Evolutionary conservation across 352 stramenopile genomes (phyloP).

Genomic region (Elongisporangium prolatum): DNA sequence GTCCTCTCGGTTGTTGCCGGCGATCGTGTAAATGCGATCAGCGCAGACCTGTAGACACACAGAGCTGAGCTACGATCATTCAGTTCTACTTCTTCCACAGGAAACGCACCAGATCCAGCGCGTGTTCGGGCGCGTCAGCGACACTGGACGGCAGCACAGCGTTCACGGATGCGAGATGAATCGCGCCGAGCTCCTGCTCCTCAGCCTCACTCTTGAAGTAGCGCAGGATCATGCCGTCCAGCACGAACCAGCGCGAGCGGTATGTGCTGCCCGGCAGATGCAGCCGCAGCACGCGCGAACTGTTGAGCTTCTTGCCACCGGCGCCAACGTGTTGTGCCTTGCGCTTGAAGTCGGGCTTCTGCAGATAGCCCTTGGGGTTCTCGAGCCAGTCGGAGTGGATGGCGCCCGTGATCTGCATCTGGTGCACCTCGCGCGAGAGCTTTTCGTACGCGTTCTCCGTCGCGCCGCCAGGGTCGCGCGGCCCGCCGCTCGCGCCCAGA

Average conservation of each 20-base stretch:
- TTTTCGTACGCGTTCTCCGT: conserved; percentile 88
- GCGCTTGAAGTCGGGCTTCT: conserved; percentile 88
- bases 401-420: conserved; percentile 86
- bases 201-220: conserved; percentile 88
- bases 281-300: conserved; percentile 64
- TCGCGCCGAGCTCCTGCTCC: conserved; percentile 84
- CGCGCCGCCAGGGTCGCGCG: conserved; percentile 19
- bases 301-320: conserved; percentile 84
- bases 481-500: conserved; percentile 43
- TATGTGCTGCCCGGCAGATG: conserved; percentile 81
- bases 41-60: conserved; percentile 52
- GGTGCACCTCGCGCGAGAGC: conserved; percentile 84
- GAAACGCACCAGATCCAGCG: conserved; percentile 64
- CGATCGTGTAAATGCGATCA: conserved; percentile 86
- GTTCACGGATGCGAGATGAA: conserved; percentile 85
- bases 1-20: conserved; percentile 80
- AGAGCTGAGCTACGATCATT: background rate
- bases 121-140: conserved; percentile 79
- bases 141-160: conserved; percentile 85
- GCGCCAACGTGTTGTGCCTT: conserved; percentile 81
- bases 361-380: conserved; percentile 84
- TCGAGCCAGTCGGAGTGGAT: conserved; percentile 89
- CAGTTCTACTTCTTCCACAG: background rate
- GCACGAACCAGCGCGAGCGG: conserved; percentile 81
- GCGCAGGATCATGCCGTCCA: conserved; percentile 85